Evolutionary conservation across 2,329 filamentous ascomycete genomes (phyloP).

Genomic region (Dothistroma septosporum): DNA sequence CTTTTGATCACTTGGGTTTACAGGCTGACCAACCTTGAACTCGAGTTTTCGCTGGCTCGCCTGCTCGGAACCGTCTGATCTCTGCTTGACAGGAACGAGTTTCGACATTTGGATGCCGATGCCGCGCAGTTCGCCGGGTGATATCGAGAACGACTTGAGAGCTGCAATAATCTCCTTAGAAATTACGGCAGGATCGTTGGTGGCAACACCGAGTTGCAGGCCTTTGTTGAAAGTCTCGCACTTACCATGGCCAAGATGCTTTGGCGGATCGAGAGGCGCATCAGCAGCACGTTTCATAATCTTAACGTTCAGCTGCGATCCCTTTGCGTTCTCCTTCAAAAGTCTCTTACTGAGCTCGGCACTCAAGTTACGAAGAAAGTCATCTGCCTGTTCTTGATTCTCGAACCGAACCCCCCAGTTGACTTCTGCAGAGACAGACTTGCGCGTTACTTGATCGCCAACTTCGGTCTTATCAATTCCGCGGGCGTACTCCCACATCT

Average conservation of each 20-base stretch:
- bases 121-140: slow-evolving; percentile 87
- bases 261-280: slow-evolving; percentile 84
- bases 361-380: slow-evolving; percentile 81
- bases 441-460: slow-evolving; percentile 77
- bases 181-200: slow-evolving; percentile 66
- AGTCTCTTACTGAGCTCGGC: slow-evolving; percentile 78
- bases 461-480: slow-evolving; percentile 85
- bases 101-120: slow-evolving; percentile 92
- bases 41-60: slow-evolving; percentile 75
- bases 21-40: slow-evolving; percentile 57
- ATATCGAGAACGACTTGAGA: slow-evolving; percentile 74
- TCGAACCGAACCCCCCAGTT: slow-evolving; percentile 98
- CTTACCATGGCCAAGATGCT: slow-evolving; percentile 90
- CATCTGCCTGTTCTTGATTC: slow-evolving; percentile 85
- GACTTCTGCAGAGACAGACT: slow-evolving; percentile 94
- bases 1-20: slow-evolving; percentile 28
- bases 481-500: slow-evolving; percentile 81
- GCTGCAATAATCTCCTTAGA: slow-evolving; percentile 82
- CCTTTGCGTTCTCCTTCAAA: slow-evolving; percentile 78
- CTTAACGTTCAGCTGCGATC: slow-evolving; percentile 85
- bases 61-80: slow-evolving; percentile 51
- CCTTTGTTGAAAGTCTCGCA: slow-evolving; percentile 95
- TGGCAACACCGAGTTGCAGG: slow-evolving; percentile 74
- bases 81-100: slow-evolving; percentile 70
- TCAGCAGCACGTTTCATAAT: slow-evolving; percentile 84